Evolutionary conservation across 176 grass and related monocot genomes (phyloP), one percentile per base, ranked within the genome.

Genomic region (Zoysia pacifica): DNA sequence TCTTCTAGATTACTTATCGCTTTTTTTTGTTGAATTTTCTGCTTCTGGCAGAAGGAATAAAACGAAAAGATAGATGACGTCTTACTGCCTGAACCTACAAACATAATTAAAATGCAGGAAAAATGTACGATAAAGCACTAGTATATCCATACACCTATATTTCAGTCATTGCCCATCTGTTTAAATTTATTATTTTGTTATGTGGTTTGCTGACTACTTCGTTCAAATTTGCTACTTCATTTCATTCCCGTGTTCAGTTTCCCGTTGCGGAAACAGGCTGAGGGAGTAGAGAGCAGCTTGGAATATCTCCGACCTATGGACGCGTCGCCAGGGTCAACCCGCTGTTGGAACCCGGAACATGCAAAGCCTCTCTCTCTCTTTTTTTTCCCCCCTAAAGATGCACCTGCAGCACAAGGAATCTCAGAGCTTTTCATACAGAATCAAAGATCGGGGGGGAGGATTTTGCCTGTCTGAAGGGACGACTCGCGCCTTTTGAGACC

Each of bases 391-490:
- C 14, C n/a, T n/a, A n/a, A 5, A 14, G 9, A 76, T 28, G 73
- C 12, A 7, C n/a, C 67, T 50, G 18, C 7, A 19, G 11, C 15
- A 47, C 59, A 79, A 16, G 16, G 61, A 37, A 62, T 20, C 11
- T 55, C 14, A 55, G 52, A 6, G 14, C 14, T 28, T 28, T 28
- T 28, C 1, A 3, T 55, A 4, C 28, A n/a, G 52, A 70, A 44
- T 46, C 11, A 47, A 70, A n/a, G 56, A 85, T 76, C 64, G 46
- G 5, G 4, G 4, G 28, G 18, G n/a, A 51, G 10, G 42, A 11
- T 51, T 63, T 16, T 1, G 50, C 35, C 2, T 48, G 67, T 72
- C 28, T 82, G 66, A 82, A 87, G 56, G 62, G 65, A 28, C 72
- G 7, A 1, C 28, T 28, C 28, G 28, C 8, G 4, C 15, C n/a